These are phyloP conservation scores for Aspergillus nidulans DNA, from an alignment of 495 filamentous ascomycete species.

Conservation along the genomic window DNA sequence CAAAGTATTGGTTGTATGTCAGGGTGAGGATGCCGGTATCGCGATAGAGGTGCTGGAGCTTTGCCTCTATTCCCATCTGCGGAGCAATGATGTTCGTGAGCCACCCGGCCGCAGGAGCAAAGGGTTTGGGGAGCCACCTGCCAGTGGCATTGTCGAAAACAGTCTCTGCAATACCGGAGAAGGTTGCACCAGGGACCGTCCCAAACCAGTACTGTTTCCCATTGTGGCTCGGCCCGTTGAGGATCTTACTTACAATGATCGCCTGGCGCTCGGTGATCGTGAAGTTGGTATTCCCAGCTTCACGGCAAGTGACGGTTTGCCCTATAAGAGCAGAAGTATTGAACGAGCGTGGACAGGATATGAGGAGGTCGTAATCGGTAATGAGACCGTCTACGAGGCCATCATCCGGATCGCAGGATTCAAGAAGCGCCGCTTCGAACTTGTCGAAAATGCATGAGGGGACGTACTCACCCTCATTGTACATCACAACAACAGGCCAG, in stretches of 20 bases:
- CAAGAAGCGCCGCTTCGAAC: neutral
- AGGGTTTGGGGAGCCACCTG: neutral
- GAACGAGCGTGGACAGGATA: neutral
- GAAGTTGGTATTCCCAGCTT: neutral
- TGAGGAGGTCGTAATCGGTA: neutral
- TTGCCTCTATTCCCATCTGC: neutral
- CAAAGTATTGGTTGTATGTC: neutral
- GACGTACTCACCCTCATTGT: neutral
- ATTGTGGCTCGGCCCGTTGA: neutral
- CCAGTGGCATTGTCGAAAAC: neutral
- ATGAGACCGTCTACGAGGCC: constrained; percentile 1
- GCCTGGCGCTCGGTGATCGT: neutral
- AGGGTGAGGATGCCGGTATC: neutral
- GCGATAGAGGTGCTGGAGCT: neutral
- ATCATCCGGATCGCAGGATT: constrained; percentile 5
- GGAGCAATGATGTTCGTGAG: neutral
- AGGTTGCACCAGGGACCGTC: neutral
- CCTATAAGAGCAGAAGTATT: neutral
- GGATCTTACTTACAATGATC: neutral
- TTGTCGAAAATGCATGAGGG: constrained; percentile 1
- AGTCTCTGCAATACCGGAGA: constrained; percentile 1
- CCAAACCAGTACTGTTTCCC: constrained; percentile 6
- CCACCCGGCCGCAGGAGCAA: constrained; percentile 1
- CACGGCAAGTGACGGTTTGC: neutral
- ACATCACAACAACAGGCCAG: constrained; percentile 7